These are phyloP conservation scores for Pontederia paniculata DNA, from an alignment of 176 grass and related monocot species.

Conservation along the genomic window DNA sequence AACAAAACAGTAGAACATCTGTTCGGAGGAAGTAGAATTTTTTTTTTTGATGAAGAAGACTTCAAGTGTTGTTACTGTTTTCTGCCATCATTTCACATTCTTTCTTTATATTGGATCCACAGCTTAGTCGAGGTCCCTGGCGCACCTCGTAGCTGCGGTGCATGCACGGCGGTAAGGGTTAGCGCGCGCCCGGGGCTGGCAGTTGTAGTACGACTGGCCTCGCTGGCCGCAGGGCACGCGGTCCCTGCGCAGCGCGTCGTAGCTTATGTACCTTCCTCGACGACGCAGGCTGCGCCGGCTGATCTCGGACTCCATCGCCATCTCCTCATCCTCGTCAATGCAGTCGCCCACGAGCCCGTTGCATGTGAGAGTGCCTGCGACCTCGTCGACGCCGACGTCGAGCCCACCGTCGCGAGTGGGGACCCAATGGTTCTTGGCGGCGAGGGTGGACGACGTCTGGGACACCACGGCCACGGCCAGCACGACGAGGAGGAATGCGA, in stretches of 20 bases:
- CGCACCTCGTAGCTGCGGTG: slow-evolving; percentile 28
- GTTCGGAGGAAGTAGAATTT: too few relatives aligned
- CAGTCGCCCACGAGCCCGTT: neutral
- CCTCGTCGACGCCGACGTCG: too few relatives aligned
- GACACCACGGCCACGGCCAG: too few relatives aligned
- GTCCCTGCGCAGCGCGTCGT: slow-evolving; percentile 22
- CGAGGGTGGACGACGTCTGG: too few relatives aligned
- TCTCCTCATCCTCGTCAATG: neutral
- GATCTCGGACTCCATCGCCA: slow-evolving; percentile 1
- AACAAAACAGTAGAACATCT: too few relatives aligned
- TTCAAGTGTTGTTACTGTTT: too few relatives aligned
- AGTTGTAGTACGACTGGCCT: slow-evolving; percentile 37
- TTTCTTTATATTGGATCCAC: too few relatives aligned
- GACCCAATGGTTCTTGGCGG: neutral
- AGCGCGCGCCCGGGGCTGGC: slow-evolving; percentile 12
- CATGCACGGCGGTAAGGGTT: slow-evolving; percentile 32
- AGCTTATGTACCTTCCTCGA: slow-evolving; percentile 24
- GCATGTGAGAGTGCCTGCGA: neutral
- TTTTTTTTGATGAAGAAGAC: too few relatives aligned
- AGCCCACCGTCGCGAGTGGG: neutral
- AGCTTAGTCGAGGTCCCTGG: slow-evolving; percentile 15
- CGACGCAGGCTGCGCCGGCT: slow-evolving; percentile 16
- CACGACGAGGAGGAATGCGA: too few relatives aligned
- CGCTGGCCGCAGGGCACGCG: slow-evolving; percentile 29
- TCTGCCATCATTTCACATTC: too few relatives aligned